Evolutionary conservation across 805 yeast genomes (phyloP).

Genomic region (Barnettozyma salicaria): DNA sequence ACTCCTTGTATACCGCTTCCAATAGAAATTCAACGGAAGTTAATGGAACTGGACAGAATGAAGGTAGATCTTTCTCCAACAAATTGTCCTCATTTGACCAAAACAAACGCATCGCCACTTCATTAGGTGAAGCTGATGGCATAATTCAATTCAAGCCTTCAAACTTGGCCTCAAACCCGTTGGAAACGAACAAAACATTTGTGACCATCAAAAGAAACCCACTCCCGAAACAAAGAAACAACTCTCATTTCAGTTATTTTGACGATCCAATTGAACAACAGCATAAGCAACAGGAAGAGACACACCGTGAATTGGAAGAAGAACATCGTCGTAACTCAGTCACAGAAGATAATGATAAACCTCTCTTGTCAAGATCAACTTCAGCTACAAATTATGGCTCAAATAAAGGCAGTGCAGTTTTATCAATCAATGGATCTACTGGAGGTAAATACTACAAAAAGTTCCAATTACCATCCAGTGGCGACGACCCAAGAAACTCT

Average conservation of each 20-base stretch:
- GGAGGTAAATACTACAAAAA: conserved; percentile 14
- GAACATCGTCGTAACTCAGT: too few relatives aligned
- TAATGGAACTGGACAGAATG: not conserved
- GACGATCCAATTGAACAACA: conserved; percentile 16
- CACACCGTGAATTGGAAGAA: conserved; percentile 5
- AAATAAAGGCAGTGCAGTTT: conserved; percentile 2
- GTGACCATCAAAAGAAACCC: conserved; percentile 65
- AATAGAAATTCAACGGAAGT: conserved; percentile 39
- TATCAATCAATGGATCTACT: conserved; percentile 3
- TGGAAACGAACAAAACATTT: conserved; percentile 56
- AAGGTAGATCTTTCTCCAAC: not conserved
- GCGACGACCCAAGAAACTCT: conserved; percentile 10
- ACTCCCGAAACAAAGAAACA: conserved; percentile 9
- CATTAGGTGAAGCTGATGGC: conserved; percentile 8
- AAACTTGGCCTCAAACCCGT: conserved; percentile 65
- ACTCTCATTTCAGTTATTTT: conserved; percentile 15
- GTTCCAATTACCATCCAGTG: conserved; percentile 11
- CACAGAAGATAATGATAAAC: conserved; percentile 1
- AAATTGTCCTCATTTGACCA: not conserved
- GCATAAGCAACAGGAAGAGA: conserved; percentile 6
- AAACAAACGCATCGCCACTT: conserved; percentile 1
- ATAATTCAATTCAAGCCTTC: conserved; percentile 28
- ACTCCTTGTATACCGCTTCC: conserved; percentile 45
- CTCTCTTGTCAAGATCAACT: conserved; percentile 10
- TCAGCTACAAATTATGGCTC: conserved; percentile 23